Evolutionary conservation across 2,329 filamentous ascomycete species (phyloP).

Genomic region (Calonectria fujianensis): DNA sequence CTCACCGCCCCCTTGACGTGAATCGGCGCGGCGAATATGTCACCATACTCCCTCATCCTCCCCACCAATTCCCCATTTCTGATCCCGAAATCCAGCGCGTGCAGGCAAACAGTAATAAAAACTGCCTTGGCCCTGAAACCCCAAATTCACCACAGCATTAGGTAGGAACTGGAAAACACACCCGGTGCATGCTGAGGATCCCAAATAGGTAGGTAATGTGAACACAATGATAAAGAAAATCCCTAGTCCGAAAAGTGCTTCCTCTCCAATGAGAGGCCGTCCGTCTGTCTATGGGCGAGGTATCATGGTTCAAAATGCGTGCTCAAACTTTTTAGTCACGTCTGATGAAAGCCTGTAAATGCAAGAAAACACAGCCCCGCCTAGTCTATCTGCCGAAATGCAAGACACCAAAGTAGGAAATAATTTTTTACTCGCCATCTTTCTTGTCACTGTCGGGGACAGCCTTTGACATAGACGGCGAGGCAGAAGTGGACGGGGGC

Average conservation of each 20-base stretch:
- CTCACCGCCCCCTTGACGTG: conserved; percentile 29
- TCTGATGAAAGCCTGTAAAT: conserved; percentile 70
- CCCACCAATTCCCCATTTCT: conserved; percentile 48
- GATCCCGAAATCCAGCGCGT: conserved; percentile 49
- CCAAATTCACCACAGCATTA: conserved; percentile 56
- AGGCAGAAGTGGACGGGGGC: conserved; percentile 81
- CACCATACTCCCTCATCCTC: conserved; percentile 29
- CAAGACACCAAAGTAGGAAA: conserved; percentile 62
- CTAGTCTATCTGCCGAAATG: conserved; percentile 73
- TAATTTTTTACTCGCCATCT: conserved; percentile 65
- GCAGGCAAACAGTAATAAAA: conserved; percentile 46
- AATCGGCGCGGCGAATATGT: conserved; percentile 36
- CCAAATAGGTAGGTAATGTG: conserved; percentile 54
- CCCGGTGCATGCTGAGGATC: conserved; percentile 51
- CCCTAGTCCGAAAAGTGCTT: conserved; percentile 55
- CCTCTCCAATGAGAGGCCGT: conserved; percentile 59
- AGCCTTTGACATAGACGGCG: conserved; percentile 79
- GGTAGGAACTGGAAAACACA: conserved; percentile 55
- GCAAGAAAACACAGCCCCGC: conserved; percentile 67
- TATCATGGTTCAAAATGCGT: conserved; percentile 69
- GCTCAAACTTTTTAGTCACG: conserved; percentile 68
- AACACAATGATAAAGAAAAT: conserved; percentile 57
- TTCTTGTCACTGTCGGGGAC: conserved; percentile 75
- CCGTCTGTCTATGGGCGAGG: conserved; percentile 68
- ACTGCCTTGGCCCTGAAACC: conserved; percentile 44